Percentiles rank a stretch among this genome's conserved stretches.
These are phyloP conservation scores for Aspergillus tamarii DNA, from an alignment of 2,329 filamentous ascomycete genomes.

Conservation along the genomic window DNA sequence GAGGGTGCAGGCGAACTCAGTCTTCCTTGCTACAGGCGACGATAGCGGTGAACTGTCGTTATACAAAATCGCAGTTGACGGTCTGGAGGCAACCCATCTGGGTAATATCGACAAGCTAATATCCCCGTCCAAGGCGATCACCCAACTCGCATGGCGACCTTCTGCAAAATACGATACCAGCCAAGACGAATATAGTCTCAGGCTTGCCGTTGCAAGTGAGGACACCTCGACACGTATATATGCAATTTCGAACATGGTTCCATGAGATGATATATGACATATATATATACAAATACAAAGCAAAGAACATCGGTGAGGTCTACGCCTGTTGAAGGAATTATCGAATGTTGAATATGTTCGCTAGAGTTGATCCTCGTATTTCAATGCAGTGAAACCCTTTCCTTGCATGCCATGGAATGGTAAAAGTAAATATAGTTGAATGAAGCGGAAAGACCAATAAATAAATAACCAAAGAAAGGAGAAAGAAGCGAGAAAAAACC, in stretches of 20 bases:
- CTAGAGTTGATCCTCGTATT: slow-evolving; percentile 20
- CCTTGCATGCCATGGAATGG: slow-evolving; percentile 24
- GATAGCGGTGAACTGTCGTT: slow-evolving; percentile 52
- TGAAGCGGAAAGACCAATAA: slow-evolving; percentile 13
- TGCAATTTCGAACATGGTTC: slow-evolving; percentile 36
- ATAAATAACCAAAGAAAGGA: not conserved
- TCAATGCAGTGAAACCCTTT: slow-evolving; percentile 23
- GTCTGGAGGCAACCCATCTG: slow-evolving; percentile 32
- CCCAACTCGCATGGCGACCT: slow-evolving; percentile 72
- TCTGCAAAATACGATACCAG: slow-evolving; percentile 10
- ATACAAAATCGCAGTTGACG: slow-evolving; percentile 41
- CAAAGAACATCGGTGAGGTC: slow-evolving; percentile 8
- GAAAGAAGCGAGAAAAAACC: not conserved
- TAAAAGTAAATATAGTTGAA: slow-evolving; percentile 35
- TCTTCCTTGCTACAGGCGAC: slow-evolving; percentile 50
- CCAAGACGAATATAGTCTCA: slow-evolving; percentile 23
- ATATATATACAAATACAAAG: slow-evolving; percentile 24
- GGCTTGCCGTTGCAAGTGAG: slow-evolving; percentile 51
- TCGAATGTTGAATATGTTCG: slow-evolving; percentile 33
- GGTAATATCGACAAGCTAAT: slow-evolving; percentile 41
- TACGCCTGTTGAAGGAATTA: slow-evolving; percentile 28
- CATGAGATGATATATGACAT: slow-evolving; percentile 22
- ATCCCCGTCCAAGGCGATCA: slow-evolving; percentile 66
- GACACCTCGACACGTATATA: slow-evolving; percentile 49
- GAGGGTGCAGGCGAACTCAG: slow-evolving; percentile 27